These are phyloP conservation scores for Pyropia haitanensis DNA, from an alignment of 23 red algal species.

Conservation along the genomic window DNA sequence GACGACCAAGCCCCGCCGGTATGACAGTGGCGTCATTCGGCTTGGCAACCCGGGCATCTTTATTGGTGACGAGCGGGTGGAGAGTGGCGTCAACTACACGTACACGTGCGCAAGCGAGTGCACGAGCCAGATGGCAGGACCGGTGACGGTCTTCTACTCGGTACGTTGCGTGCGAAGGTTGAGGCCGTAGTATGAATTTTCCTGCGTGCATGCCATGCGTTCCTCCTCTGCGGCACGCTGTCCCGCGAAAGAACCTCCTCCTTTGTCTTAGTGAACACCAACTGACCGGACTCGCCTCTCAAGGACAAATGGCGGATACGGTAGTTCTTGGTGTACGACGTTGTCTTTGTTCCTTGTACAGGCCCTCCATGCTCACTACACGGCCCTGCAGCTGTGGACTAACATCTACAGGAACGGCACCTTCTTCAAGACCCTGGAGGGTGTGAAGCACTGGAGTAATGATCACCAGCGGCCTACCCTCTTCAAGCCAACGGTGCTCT, in stretches of 20 bases:
- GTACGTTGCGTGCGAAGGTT: too few relatives aligned
- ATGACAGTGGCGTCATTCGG: slow-evolving; percentile 22
- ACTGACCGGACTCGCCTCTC: too few relatives aligned
- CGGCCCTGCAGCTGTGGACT: slow-evolving; percentile 31
- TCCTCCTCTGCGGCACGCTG: too few relatives aligned
- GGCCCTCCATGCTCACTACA: slow-evolving; percentile 43
- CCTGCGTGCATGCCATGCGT: too few relatives aligned
- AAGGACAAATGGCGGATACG: too few relatives aligned
- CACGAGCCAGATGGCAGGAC: slow-evolving; percentile 7
- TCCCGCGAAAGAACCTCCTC: too few relatives aligned
- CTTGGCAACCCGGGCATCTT: slow-evolving; percentile 17
- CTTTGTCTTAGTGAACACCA: too few relatives aligned
- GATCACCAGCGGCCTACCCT: too few relatives aligned
- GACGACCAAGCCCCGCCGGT: slow-evolving; percentile 27
- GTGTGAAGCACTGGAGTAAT: too few relatives aligned
- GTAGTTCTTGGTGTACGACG: too few relatives aligned
- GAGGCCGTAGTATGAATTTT: too few relatives aligned
- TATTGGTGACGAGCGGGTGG: slow-evolving; percentile 5
- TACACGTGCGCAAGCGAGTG: slow-evolving; percentile 36
- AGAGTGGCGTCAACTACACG: slow-evolving; percentile 26
- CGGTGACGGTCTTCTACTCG: slow-evolving; percentile 13
- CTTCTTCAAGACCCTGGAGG: slow-evolving; percentile 23
- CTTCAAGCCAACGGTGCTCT: too few relatives aligned
- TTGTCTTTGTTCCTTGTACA: background rate
- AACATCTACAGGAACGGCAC: slow-evolving; percentile 37